Evolutionary conservation across 352 stramenopile species (phyloP).

Genomic region (Globisporangium spiculum): DNA sequence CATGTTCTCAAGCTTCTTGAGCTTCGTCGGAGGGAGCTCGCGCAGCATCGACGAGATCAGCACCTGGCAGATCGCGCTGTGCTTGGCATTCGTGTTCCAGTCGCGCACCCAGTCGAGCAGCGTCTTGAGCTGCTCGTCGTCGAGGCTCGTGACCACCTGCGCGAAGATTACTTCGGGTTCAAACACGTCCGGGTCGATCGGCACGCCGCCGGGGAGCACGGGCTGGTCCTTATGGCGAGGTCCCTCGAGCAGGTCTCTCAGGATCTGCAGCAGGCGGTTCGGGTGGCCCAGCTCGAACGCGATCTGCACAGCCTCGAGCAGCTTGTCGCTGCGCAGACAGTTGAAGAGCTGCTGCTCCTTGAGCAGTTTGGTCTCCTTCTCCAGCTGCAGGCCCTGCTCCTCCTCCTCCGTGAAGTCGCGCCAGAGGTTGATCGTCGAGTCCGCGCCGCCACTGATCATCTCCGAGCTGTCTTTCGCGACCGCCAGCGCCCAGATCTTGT

Average conservation of each 20-base stretch:
- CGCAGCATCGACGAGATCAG: constrained; percentile 90
- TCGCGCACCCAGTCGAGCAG: constrained; percentile 94
- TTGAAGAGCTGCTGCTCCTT: constrained; percentile 96
- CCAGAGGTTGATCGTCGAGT: constrained; percentile 95
- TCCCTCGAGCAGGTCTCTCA: constrained; percentile 78
- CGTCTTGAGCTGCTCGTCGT: constrained; percentile 81
- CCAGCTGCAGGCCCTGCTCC: constrained; percentile 75
- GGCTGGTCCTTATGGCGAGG: constrained; percentile 62
- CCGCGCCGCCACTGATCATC: constrained; percentile 92
- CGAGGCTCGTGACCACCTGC: constrained; percentile 70
- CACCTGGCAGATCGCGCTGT: constrained; percentile 92
- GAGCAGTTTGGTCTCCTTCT: constrained; percentile 89
- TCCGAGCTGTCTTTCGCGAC: constrained; percentile 85
- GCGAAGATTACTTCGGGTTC: constrained; percentile 60
- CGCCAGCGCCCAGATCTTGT: constrained; percentile 97
- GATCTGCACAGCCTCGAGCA: constrained; percentile 77
- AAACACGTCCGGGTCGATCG: constrained; percentile 55
- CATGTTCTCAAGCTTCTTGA: constrained; percentile 72
- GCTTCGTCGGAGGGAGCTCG: constrained; percentile 51
- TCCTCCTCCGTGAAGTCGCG: constrained; percentile 92
- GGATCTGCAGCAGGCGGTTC: constrained; percentile 91
- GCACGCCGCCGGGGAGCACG: constrained; percentile 29
- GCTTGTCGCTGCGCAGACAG: constrained; percentile 91
- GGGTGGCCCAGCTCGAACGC: constrained; percentile 94
- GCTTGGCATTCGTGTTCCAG: constrained; percentile 97